These are phyloP conservation scores for Scopulariopsis brevicaulis DNA, from an alignment of 2,329 filamentous ascomycete genomes.

Conservation along the genomic window DNA sequence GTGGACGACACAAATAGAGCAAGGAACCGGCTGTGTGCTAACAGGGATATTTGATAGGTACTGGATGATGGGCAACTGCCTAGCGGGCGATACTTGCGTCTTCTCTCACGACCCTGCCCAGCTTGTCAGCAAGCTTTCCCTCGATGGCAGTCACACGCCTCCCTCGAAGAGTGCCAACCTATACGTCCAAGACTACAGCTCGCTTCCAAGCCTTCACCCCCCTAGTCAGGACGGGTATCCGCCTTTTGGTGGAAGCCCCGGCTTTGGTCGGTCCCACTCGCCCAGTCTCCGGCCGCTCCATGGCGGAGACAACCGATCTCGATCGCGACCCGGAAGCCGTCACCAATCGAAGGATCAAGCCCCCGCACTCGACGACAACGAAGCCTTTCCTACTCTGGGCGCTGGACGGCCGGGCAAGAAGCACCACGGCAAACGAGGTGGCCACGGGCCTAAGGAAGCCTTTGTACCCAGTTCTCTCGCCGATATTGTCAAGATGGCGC, in stretches of 20 bases:
- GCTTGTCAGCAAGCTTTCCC: conserved; percentile 67
- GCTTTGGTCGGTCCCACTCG: conserved; percentile 49
- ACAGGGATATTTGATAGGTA: conserved; percentile 44
- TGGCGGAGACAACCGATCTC: conserved; percentile 51
- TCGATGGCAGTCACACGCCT: conserved; percentile 52
- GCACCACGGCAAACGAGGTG: conserved; percentile 82
- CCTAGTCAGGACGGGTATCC: conserved; percentile 42
- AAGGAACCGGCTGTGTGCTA: conserved; percentile 11
- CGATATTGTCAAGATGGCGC: conserved; percentile 91
- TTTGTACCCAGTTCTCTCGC: conserved; percentile 67
- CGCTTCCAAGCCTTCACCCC: conserved; percentile 67
- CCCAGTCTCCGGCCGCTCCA: conserved; percentile 58
- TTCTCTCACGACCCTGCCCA: conserved; percentile 94
- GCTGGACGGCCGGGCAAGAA: conserved; percentile 77
- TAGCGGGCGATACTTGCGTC: conserved; percentile 87
- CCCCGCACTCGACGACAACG: conserved; percentile 80
- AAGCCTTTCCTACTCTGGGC: conserved; percentile 85
- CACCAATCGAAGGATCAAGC: conserved; percentile 50
- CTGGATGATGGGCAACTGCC: conserved; percentile 90
- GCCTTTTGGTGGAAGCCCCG: conserved; percentile 29
- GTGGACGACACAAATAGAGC: conserved; percentile 17
- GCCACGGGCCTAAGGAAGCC: conserved; percentile 65
- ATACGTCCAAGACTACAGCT: conserved; percentile 72
- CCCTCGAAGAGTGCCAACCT: conserved; percentile 55
- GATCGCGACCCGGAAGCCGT: conserved; percentile 76